A percentile compares a stretch with the other conserved stretches of the same genome.
Conservation (phyloP, 495 filamentous ascomycete genomes). For the Hapsidospora chrysogenum region DNA sequence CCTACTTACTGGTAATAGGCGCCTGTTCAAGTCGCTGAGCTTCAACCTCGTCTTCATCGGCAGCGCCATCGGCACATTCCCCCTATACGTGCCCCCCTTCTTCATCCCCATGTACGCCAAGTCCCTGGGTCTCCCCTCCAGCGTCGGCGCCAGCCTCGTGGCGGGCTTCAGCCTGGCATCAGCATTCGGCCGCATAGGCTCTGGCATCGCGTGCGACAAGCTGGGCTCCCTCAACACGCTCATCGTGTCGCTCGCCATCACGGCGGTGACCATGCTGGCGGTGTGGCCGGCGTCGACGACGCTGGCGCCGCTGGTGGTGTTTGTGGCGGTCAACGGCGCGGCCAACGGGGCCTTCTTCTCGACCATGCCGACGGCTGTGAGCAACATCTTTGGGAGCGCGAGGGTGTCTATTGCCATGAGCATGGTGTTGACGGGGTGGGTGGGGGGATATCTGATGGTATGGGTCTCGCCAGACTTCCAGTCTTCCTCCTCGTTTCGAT, state of each 20-base stretch:
- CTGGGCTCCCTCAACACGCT: slow-evolving; percentile 36
- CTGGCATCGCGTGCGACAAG: slow-evolving; percentile 32
- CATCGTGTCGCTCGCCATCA: slow-evolving; percentile 15
- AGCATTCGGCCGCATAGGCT: slow-evolving; percentile 31
- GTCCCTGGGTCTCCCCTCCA: slow-evolving; percentile 25
- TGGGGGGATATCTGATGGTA: slow-evolving; percentile 39
- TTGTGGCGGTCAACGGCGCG: slow-evolving; percentile 36
- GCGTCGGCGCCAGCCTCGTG: slow-evolving; percentile 33
- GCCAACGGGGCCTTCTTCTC: slow-evolving; percentile 43
- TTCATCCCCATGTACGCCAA: slow-evolving; percentile 28
- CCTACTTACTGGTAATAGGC: slow-evolving; percentile 9
- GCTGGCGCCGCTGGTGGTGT: slow-evolving; percentile 31
- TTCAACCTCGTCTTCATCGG: slow-evolving; percentile 35
- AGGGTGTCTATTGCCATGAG: slow-evolving; percentile 40
- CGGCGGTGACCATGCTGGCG: slow-evolving; percentile 35
- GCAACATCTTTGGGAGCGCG: slow-evolving; percentile 36
- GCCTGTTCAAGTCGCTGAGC: slow-evolving; percentile 29
- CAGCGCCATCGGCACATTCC: slow-evolving; percentile 42
- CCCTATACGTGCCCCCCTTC: slow-evolving; percentile 42
- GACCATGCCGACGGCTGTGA: slow-evolving; percentile 43
- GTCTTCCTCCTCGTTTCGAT: slow-evolving; percentile 5
- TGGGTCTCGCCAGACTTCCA: slow-evolving; percentile 2
- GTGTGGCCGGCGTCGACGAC: slow-evolving; percentile 39
- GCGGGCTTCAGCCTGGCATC: slow-evolving; percentile 40
- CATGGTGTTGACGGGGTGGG: slow-evolving; percentile 45